These are phyloP conservation scores for Tetratostichococcus sp. DNA, from an alignment of 139 green algal genomes.

Conservation along the genomic window DNA sequence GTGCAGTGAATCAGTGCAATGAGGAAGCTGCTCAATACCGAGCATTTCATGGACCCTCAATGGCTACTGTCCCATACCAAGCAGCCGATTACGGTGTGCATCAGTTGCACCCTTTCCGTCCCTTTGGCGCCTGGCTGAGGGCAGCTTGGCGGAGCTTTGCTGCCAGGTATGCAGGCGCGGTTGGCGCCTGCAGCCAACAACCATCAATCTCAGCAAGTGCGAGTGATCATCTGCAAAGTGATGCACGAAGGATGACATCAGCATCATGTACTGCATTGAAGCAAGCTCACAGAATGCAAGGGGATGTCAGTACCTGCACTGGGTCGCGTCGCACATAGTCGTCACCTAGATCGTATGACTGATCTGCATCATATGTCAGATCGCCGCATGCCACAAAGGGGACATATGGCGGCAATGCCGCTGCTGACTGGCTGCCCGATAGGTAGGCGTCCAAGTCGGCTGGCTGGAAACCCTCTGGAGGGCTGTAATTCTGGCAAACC, in stretches of 20 bases:
- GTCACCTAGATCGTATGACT: conserved; percentile 70
- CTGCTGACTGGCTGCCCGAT: conserved; percentile 10
- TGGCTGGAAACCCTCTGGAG: conserved; percentile 67
- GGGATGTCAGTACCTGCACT: conserved; percentile 29
- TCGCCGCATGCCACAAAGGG: conserved; percentile 95
- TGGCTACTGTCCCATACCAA: too few species aligned
- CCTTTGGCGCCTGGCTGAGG: neutral
- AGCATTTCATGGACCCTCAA: too few species aligned
- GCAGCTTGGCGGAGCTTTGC: conserved; percentile 49
- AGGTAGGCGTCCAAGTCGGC: conserved; percentile 46
- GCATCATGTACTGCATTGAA: too few species aligned
- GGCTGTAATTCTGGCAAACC: conserved; percentile 81
- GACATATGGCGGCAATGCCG: conserved; percentile 23
- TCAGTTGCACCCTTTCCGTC: too few species aligned
- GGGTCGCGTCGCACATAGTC: conserved; percentile 57
- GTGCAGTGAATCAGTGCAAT: too few species aligned
- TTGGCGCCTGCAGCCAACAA: conserved; percentile 62
- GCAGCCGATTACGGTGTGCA: too few species aligned
- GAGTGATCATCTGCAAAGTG: too few species aligned
- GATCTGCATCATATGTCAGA: conserved; percentile 86
- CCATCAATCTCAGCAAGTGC: neutral
- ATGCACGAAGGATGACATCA: too few species aligned
- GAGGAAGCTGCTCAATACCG: too few species aligned
- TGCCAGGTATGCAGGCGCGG: conserved; percentile 76
- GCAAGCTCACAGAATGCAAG: too few species aligned